Percentiles rank a stretch among this genome's conserved stretches.
Evolutionary conservation across 768 basidiomycete species (phyloP).

Genomic region (Dioszegia crocea): DNA sequence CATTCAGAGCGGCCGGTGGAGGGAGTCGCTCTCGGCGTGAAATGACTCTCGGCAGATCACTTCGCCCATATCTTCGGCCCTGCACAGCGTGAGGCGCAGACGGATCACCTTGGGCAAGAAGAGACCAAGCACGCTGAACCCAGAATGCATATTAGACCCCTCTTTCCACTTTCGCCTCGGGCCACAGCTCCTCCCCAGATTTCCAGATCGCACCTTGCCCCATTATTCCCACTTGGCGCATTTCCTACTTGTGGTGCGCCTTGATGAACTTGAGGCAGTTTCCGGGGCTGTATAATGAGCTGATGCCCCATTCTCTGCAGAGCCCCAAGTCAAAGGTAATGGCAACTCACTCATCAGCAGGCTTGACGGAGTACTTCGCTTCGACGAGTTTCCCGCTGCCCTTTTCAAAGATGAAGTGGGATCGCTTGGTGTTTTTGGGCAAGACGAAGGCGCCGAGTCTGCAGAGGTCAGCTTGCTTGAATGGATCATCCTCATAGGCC

Average conservation of each 20-base stretch:
- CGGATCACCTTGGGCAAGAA: no score
- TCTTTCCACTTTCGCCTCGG: no score
- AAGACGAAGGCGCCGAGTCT: conserved; percentile 71
- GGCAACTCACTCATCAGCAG: conserved; percentile 60
- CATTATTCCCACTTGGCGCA: background rate
- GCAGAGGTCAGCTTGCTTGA: background rate
- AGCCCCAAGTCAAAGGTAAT: background rate
- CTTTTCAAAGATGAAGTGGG: conserved; percentile 88
- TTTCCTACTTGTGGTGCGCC: conserved; percentile 39
- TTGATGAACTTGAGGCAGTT: conserved; percentile 70
- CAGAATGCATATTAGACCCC: no score
- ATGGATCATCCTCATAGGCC: background rate
- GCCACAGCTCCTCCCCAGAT: no score
- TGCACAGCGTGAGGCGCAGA: no score
- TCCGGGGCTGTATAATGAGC: conserved; percentile 54
- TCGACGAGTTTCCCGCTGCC: conserved; percentile 78
- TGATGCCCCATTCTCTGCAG: background rate
- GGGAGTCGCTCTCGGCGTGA: no score
- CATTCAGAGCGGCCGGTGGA: no score
- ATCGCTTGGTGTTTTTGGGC: conserved; percentile 73
- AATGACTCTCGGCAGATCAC: no score
- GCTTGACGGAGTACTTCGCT: conserved; percentile 78
- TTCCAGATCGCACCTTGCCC: no score
- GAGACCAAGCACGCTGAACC: no score
- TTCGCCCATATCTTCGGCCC: no score